Evolutionary conservation across 2,329 filamentous ascomycete species (phyloP), one percentile per base, ranked within the genome.

Genomic region (Apiospora kogelbergensis): DNA sequence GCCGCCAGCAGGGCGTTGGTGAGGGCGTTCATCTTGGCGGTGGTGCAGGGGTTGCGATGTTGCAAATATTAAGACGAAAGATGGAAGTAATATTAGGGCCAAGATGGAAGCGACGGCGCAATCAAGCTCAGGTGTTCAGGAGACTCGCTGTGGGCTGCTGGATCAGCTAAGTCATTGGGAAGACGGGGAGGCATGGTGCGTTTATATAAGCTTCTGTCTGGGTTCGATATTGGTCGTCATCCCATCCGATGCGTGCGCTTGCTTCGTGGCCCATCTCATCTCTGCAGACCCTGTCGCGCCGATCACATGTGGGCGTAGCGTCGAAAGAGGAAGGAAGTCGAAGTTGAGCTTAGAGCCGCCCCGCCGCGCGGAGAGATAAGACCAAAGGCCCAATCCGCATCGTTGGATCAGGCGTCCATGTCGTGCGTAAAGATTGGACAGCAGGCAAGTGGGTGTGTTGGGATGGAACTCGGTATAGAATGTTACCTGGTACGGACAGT

Each of bases 1-100:
- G 70, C 68, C 45, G 69, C 71, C 57, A 73, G 68, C 63, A 72
- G 69, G 40, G 69, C 65, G 46, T 71, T 71, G 69, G 68, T 67
- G 17, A 67, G 37, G 63, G 48, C 68, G 41, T 65, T 66, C 68
- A 72, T 71, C 67, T 68, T 72, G 71, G 40, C 20, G 5, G n/a
- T 45, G 24, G 37, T 41, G 20, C 6, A 17, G 17, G 24, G n/a
- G 15, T 42, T 40, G 24, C 7, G 33, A 33, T 20, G 13, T 42
- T 10, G 63, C 1, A 17, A 33, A 9, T 26, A 41, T 30, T 65
- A 26, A 26, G 22, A 26, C n/a, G 41, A n/a, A 26, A 30, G 24
- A 20, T 24, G 60, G 37, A 1, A 41, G 15, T 20, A 33, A 30
- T 44, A 44, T 37, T 63, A 66, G 33, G 33, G n/a, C 65, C 65